Conservation (phyloP, 768 basidiomycete genomes). For the Macrolepiota dolichaula region DNA sequence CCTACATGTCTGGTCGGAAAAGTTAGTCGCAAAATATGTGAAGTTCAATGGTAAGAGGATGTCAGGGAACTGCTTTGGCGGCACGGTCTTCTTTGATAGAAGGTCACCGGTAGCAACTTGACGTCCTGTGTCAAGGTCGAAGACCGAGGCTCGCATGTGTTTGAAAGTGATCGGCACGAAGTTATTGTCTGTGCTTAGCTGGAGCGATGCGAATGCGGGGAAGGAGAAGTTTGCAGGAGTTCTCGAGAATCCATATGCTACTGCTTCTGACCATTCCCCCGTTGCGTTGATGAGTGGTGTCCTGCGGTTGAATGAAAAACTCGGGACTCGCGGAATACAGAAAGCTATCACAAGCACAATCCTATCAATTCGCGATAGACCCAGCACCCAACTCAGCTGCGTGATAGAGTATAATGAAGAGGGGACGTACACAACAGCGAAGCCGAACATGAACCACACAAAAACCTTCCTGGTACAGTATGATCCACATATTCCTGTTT, state of each 20-base stretch:
- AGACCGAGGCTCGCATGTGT: slow-evolving; percentile 63
- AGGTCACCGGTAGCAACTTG: slow-evolving; percentile 68
- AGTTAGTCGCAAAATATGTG: slow-evolving; percentile 75
- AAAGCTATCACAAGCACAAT: slow-evolving; percentile 71
- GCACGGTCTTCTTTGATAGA: slow-evolving; percentile 48
- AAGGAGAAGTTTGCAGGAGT: slow-evolving; percentile 89
- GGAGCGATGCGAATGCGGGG: slow-evolving; percentile 68
- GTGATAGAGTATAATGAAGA: neutral
- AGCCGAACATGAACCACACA: slow-evolving; percentile 64
- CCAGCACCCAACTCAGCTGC: neutral
- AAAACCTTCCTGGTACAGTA: slow-evolving; percentile 74
- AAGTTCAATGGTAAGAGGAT: slow-evolving; percentile 80
- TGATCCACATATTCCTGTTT: slow-evolving; percentile 75
- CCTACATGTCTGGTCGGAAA: slow-evolving; percentile 81
- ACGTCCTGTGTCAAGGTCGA: slow-evolving; percentile 61
- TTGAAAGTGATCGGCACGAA: slow-evolving; percentile 77
- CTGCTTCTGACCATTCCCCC: slow-evolving; percentile 49
- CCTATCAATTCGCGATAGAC: slow-evolving; percentile 28
- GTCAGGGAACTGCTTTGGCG: slow-evolving; percentile 62
- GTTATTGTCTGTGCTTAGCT: slow-evolving; percentile 72
- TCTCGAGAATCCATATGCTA: slow-evolving; percentile 66
- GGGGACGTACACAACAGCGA: slow-evolving; percentile 46
- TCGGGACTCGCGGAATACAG: slow-evolving; percentile 80
- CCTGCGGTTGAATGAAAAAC: slow-evolving; percentile 55
- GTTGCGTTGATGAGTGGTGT: slow-evolving; percentile 61